Evolutionary conservation across 768 basidiomycete genomes (phyloP), one percentile per base, ranked within the genome.

Genomic region (Xerocomellus chrysenteron): DNA sequence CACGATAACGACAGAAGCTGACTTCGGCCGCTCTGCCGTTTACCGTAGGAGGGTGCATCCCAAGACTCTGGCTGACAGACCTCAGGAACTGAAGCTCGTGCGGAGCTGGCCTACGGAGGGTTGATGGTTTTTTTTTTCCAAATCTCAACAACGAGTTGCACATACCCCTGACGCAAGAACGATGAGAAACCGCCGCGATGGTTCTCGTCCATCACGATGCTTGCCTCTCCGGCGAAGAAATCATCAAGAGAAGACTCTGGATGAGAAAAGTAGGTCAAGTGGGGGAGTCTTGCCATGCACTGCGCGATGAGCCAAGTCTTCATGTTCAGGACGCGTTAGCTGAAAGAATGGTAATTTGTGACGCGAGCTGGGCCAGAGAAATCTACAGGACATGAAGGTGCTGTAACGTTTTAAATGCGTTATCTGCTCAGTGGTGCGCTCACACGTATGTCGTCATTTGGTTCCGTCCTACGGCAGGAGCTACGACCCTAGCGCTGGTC

Each of bases 231-330:
- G 16, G 37, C 21, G 42, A 62, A 61, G 49, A 62, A 62, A 51
- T 62, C 47, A 5, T 58, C 41, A 17, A 62, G 49, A 16, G 61
- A 61, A 46, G 43, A 32, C 26, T 62, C 52, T 33, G 50, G 56
- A 47, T 63, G 55, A 39, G 61, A 62, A 30, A 63, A 52, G n/a
- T 52, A 55, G 3, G 50, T 62, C 30, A 16, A 2, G n/a, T 7
- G 33, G 19, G 47, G 61, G 21, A 63, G 44, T 37, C 54, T 59
- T 17, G 39, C 54, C 47, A 64, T 64, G 48, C 57, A 59, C 13
- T 53, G 53, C 9, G 51, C 54, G 33, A 64, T 43, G 41, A 55
- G 44, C 57, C 62, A 59, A 30, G 51, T 21, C 13, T 53, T 44
- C 57, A 53, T 63, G 40, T 11, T 21, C 2, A 36, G 13, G 52